Evolutionary conservation across 768 basidiomycete species (phyloP), one percentile per base, ranked within the genome.

Genomic region (Kwoniella bestiolae): DNA sequence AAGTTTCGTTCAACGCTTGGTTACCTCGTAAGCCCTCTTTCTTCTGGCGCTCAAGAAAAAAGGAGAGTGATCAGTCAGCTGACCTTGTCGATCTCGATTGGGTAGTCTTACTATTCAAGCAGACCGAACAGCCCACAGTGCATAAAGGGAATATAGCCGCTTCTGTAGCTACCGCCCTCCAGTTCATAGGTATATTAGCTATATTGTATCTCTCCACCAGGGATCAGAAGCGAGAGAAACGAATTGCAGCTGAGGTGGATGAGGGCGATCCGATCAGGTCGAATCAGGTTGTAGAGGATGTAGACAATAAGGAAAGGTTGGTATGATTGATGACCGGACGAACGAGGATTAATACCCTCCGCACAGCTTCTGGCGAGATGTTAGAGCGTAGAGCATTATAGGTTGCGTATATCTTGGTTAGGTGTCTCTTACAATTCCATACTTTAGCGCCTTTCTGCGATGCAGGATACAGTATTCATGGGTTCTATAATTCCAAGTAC

Each of bases 1-100:
- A 26, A 66, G 65, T 68, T 28, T 56, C 67, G 16, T 68, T 63
- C 56, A 68, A 68, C 29, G 67, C 67, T 21, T 68, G 67, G 67
- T 51, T 68, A 35, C 67, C 67, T 5, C 29, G 67, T 68, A 34
- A 63, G 66, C 61, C 9, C 9, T 2, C 21, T 8, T n/a, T 18
- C 28, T 21, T 49, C 23, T 2, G 25, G 3, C 14, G 1, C 28
- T 14, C 1, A 5, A 28, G 4, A 32, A 12, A 28, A 3, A 9
- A 28, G 12, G 29, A 8, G 31, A 53, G 34, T 47, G 35, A 51
- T 52, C 18, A 28, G 8, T 16, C 45, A n/a, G 5, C 23, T 45
- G 11, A 26, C 41, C 16, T 12, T 38, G 35, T 3, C 8, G 18
- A 38, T 11, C 9, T 3, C 35, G n/a, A n/a, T 38, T 38, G 26